These are phyloP conservation scores for Colletotrichum nymphaeae DNA, from an alignment of 2,329 filamentous ascomycete genomes.

Conservation along the genomic window DNA sequence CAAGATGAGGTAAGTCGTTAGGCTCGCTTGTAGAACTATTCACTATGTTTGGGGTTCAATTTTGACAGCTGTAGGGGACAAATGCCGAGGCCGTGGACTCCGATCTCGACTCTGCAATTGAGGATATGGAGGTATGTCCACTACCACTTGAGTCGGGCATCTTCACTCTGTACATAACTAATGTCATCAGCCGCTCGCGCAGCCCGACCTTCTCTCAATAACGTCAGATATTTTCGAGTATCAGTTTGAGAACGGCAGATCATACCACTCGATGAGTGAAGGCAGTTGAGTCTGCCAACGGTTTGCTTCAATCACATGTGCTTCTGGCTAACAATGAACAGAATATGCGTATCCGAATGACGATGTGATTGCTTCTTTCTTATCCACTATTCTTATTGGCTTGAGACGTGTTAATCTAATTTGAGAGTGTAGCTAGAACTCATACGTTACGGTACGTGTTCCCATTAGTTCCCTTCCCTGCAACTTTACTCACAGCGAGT, in stretches of 20 bases:
- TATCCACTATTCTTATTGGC: background rate
- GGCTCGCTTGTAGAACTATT: background rate
- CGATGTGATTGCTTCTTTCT: too few relatives aligned
- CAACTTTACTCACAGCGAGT: background rate
- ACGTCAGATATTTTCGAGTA: constrained; percentile 18
- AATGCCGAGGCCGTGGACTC: background rate
- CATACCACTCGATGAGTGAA: constrained; percentile 36
- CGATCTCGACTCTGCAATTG: constrained; percentile 9
- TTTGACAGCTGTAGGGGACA: background rate
- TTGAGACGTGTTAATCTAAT: background rate
- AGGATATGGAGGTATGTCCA: constrained; percentile 1
- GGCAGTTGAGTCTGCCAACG: constrained; percentile 37
- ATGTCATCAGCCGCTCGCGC: background rate
- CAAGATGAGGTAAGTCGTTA: background rate
- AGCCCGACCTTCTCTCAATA: constrained; percentile 11
- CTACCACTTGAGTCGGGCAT: background rate
- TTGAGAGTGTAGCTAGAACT: constrained; percentile 41
- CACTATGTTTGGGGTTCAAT: background rate
- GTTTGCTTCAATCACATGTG: background rate
- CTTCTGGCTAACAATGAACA: constrained; percentile 4
- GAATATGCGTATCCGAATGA: constrained; percentile 43
- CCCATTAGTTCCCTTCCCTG: background rate
- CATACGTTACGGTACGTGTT: constrained; percentile 39
- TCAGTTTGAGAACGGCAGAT: constrained; percentile 24
- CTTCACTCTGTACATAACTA: background rate